Evolutionary conservation across 768 basidiomycete species (phyloP), one percentile per base, ranked within the genome.

Genomic region (Auricularia sp.): DNA sequence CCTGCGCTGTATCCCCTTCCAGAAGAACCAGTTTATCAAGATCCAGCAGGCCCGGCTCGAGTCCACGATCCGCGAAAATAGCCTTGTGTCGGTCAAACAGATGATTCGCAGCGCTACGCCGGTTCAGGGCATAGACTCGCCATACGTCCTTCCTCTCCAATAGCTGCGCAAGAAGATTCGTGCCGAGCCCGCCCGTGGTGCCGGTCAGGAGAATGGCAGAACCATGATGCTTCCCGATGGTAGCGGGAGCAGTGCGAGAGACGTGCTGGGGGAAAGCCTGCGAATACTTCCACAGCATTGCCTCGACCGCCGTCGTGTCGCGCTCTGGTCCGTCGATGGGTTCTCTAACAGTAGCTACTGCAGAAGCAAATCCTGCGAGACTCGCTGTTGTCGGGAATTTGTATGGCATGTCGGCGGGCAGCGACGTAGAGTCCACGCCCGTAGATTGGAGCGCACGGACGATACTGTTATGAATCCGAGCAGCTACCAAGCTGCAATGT

Each of bases 251-350:
- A 6, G 47, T 21, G 47, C 47, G 18, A 18, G 47, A 18, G 16
- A 16, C 47, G 65, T 21, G 66, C 53, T 11, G 64, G 61, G 36
- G 67, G 36, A 62, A 74, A 61, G 64, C 67, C 64, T 3, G 58
- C 68, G 29, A 73, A 66, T 83, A 79, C 68, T 78, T 80, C 8
- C 72, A 74, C 44, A 81, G 75, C 72, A 82, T 75, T 0, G 67
- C 73, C 36, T 74, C 71, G 66, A 80, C 79, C 2, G 39, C 39
- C 39, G 39, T 8, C 8, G 1, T 42, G 39, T 42, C 39, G 7
- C 8, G 39, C 8, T 42, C 39, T 42, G 8, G 8, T 42, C 39
- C 12, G 39, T 64, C 67, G 29, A 56, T 51, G n/a, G 67, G 62
- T 51, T n/a, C 61, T 34, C 66, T 42, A 4, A 67, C 65, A 36